Percentiles rank a stretch among this genome's conserved stretches.
phyloP scores from a whole-genome alignment of 1,284 basidiomycete genomes.

The Cryptococcus depauperatus region DNA sequence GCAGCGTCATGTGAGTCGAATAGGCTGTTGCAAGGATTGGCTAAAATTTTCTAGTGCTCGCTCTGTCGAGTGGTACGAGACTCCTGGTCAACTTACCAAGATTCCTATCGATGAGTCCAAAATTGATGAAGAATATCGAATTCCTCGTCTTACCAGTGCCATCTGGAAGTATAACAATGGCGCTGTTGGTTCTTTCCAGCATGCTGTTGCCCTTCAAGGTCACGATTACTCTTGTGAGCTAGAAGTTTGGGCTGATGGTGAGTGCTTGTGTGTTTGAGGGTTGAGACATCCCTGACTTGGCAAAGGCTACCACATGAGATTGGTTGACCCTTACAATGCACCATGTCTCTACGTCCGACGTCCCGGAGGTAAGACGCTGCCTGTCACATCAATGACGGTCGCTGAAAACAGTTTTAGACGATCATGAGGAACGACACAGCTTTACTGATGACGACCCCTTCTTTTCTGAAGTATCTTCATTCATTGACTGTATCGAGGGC shows the following conservation, averaged over 20 bases:
- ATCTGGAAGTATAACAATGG: constrained; percentile 80
- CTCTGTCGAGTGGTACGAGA: constrained; percentile 84
- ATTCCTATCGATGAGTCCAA: constrained; percentile 50
- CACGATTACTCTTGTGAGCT: constrained; percentile 86
- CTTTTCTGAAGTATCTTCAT: constrained; percentile 78
- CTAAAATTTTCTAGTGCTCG: constrained; percentile 51
- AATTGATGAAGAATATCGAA: constrained; percentile 43
- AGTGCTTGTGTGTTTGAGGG: constrained; percentile 46
- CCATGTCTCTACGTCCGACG: constrained; percentile 76
- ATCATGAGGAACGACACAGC: constrained; percentile 65
- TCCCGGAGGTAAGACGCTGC: constrained; percentile 60
- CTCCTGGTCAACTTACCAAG: constrained; percentile 75
- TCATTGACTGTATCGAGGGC: constrained; percentile 68
- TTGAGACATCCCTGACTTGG: not conserved
- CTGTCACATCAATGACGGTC: not conserved
- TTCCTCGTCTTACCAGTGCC: constrained; percentile 44
- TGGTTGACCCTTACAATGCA: constrained; percentile 68
- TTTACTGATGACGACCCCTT: constrained; percentile 84
- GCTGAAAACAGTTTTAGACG: constrained; percentile 47
- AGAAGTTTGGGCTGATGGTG: constrained; percentile 80
- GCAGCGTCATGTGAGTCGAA: constrained; percentile 54
- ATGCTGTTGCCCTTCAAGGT: constrained; percentile 80
- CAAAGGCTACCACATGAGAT: constrained; percentile 48
- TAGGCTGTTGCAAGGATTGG: constrained; percentile 2
- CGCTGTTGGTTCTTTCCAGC: constrained; percentile 80